These are phyloP conservation scores for Akanthomyces muscarius DNA, from an alignment of 2,329 filamentous ascomycete genomes.

Conservation along the genomic window DNA sequence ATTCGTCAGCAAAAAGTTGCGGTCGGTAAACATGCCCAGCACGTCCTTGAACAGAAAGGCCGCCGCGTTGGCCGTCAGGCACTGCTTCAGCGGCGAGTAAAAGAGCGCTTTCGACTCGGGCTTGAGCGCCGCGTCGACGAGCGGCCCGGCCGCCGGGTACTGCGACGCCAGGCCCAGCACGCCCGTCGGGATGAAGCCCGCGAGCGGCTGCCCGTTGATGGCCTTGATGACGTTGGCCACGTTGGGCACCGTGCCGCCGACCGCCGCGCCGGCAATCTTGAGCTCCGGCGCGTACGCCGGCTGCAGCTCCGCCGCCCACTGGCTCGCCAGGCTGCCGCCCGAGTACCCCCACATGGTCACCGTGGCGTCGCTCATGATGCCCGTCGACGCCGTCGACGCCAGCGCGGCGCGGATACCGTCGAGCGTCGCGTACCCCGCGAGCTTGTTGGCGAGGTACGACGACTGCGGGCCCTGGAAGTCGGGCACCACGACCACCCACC, in stretches of 20 bases:
- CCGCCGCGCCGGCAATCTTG: neutral
- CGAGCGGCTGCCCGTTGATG: constrained; percentile 7
- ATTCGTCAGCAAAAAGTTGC: neutral
- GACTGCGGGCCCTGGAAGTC: constrained; percentile 11
- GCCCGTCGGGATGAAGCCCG: constrained; percentile 7
- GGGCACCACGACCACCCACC: constrained; percentile 21
- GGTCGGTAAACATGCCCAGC: constrained; percentile 11
- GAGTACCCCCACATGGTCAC: constrained; percentile 38
- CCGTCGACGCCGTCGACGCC: constrained; percentile 16
- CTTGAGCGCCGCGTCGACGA: neutral
- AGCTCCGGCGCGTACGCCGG: constrained; percentile 11
- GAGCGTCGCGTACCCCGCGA: constrained; percentile 7
- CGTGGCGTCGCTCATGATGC: constrained; percentile 27
- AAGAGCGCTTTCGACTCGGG: constrained; percentile 23
- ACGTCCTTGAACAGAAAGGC: neutral
- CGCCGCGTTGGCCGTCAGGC: constrained; percentile 16
- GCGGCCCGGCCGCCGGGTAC: constrained; percentile 1
- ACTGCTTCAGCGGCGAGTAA: constrained; percentile 23
- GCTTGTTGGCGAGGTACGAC: constrained; percentile 11
- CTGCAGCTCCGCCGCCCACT: constrained; percentile 14
- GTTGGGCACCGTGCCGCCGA: constrained; percentile 6
- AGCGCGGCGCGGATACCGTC: constrained; percentile 12
- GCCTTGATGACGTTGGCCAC: neutral
- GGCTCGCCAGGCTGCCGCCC: constrained; percentile 7
- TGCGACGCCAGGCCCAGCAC: constrained; percentile 5